Evolutionary conservation across 495 filamentous ascomycete genomes (phyloP).

Genomic region (Daldinia childiae): DNA sequence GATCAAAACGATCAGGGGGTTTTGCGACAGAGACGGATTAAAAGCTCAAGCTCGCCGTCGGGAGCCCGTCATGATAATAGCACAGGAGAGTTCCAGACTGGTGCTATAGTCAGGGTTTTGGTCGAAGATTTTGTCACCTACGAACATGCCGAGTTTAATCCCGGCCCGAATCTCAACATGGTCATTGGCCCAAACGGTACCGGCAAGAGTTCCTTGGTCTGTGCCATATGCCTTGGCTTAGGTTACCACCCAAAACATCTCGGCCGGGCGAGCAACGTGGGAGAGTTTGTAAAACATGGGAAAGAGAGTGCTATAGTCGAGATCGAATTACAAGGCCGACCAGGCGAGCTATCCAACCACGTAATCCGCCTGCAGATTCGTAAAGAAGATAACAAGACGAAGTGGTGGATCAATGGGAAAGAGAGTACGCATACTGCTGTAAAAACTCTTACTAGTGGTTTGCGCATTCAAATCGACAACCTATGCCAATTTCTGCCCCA

Average conservation of each 20-base stretch:
- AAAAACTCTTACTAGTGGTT: constrained; percentile 68
- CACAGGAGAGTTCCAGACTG: constrained; percentile 68
- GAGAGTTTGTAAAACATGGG: constrained; percentile 95
- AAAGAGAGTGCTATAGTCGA: constrained; percentile 80
- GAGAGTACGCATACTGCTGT: constrained; percentile 66
- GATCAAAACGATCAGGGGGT: constrained; percentile 12
- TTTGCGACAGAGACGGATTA: constrained; percentile 21
- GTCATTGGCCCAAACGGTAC: constrained; percentile 98
- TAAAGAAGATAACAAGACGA: constrained; percentile 79
- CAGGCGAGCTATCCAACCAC: constrained; percentile 65
- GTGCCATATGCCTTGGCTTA: constrained; percentile 93
- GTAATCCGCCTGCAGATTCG: constrained; percentile 79
- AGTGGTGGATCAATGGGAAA: constrained; percentile 75
- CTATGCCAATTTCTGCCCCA: constrained; percentile 97
- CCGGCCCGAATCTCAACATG: constrained; percentile 96
- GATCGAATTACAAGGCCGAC: constrained; percentile 79
- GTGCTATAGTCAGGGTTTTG: constrained; percentile 88
- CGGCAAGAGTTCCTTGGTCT: constrained; percentile 96
- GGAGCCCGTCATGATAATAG: constrained; percentile 14
- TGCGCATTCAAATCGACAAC: constrained; percentile 95
- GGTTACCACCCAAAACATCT: constrained; percentile 85
- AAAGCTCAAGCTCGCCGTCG: constrained; percentile 22
- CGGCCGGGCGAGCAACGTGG: constrained; percentile 83
- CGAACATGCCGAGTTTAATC: constrained; percentile 84
- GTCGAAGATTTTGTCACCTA: constrained; percentile 96